phyloP scores from a whole-genome alignment of 257 asterid genomes.

The Solanum ahanhuiri region DNA sequence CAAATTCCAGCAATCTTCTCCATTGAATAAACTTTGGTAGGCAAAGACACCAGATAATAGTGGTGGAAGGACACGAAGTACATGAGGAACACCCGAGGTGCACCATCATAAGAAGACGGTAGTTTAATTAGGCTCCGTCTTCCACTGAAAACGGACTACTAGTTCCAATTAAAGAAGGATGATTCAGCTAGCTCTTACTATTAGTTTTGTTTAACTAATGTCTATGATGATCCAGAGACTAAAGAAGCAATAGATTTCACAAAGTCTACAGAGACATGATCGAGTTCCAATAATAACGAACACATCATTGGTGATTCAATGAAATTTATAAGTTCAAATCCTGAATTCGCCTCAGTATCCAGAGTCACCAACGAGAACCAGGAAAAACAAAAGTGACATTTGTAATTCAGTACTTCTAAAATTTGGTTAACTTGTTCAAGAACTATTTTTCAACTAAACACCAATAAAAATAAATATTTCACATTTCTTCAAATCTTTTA shows the following conservation, averaged over 20 bases:
- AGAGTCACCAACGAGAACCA: not conserved
- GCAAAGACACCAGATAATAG: no score
- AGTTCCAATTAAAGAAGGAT: no score
- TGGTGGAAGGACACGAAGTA: no score
- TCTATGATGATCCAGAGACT: not conserved
- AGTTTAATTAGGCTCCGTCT: no score
- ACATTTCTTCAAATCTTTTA: not conserved
- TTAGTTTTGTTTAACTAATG: not conserved
- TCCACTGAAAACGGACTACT: no score
- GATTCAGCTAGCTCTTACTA: not conserved
- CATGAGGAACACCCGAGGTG: no score
- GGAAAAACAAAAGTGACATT: not conserved
- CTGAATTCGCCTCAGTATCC: not conserved
- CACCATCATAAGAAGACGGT: no score
- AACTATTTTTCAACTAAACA: not conserved
- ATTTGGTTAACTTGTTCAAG: not conserved
- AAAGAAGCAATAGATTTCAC: not conserved
- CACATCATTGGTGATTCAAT: not conserved
- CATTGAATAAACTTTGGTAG: no score
- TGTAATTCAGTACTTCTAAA: not conserved
- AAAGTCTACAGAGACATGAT: not conserved
- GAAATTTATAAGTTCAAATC: not conserved
- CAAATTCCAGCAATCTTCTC: not conserved
- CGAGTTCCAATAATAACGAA: not conserved
- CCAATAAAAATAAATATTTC: not conserved